Percentiles rank a stretch among this genome's conserved stretches.
These are phyloP conservation scores for Colletotrichum tofieldiae DNA, from an alignment of 2,329 filamentous ascomycete genomes.

Conservation along the genomic window DNA sequence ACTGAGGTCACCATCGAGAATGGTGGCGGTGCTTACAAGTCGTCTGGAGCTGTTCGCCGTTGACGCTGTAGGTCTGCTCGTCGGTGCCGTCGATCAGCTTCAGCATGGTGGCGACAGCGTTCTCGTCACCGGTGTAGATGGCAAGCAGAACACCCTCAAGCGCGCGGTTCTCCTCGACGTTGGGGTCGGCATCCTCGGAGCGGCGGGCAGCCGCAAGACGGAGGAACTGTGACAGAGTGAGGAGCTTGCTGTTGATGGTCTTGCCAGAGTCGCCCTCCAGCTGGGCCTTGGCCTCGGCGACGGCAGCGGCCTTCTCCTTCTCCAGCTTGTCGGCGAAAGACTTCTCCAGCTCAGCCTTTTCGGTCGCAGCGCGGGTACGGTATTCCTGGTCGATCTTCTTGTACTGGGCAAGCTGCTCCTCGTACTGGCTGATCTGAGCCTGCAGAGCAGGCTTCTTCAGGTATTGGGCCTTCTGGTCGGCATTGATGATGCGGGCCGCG, in stretches of 20 bases:
- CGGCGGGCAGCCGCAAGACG: conserved; percentile 84
- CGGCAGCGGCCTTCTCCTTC: conserved; percentile 68
- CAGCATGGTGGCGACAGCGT: conserved; percentile 81
- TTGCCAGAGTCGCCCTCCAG: conserved; percentile 67
- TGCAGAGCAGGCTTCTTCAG: conserved; percentile 83
- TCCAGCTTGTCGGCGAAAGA: conserved; percentile 65
- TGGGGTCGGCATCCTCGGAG: conserved; percentile 76
- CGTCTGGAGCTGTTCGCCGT: conserved; percentile 75
- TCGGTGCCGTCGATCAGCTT: conserved; percentile 82
- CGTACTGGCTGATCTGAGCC: conserved; percentile 77
- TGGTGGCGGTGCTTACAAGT: conserved; percentile 74
- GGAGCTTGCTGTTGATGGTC: conserved; percentile 74
- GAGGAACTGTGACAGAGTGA: conserved; percentile 84
- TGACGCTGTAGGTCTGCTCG: conserved; percentile 77
- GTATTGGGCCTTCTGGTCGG: conserved; percentile 83
- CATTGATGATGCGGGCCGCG: conserved; percentile 80
- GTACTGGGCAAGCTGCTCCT: conserved; percentile 82
- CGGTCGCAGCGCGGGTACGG: conserved; percentile 70
- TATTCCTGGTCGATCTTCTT: conserved; percentile 84
- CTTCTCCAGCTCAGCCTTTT: conserved; percentile 75
- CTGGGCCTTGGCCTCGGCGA: conserved; percentile 69
- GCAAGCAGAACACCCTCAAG: conserved; percentile 85
- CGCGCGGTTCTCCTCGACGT: conserved; percentile 81
- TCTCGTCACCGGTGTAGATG: conserved; percentile 84
- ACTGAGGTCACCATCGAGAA: not conserved